phyloP scores from a whole-genome alignment of 2,329 filamentous ascomycete genomes.

The Arthrobotrys entomopaga region DNA sequence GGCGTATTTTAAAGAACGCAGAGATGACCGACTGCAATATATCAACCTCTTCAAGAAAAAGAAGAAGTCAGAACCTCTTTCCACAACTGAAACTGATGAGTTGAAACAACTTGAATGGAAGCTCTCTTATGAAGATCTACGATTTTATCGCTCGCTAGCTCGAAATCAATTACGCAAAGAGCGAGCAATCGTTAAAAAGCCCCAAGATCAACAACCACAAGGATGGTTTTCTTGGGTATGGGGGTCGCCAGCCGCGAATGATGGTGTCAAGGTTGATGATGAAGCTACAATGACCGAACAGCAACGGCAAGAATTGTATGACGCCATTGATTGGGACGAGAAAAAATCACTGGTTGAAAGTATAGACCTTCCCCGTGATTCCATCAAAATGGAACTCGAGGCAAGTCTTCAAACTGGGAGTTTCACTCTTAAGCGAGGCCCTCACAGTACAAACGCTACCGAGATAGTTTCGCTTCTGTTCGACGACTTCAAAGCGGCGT shows the following conservation, averaged over 20 bases:
- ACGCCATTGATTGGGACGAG: conserved; percentile 98
- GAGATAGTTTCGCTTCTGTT: conserved; percentile 93
- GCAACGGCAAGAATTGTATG: conserved; percentile 94
- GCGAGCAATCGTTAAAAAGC: conserved; percentile 85
- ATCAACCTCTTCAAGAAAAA: conserved; percentile 96
- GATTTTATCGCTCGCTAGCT: conserved; percentile 95
- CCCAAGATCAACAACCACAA: conserved; percentile 73
- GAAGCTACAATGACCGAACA: conserved; percentile 93
- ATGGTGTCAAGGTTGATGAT: conserved; percentile 70
- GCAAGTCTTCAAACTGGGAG: conserved; percentile 93
- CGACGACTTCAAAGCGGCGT: conserved; percentile 90
- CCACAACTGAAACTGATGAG: conserved; percentile 75
- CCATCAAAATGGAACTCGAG: conserved; percentile 90
- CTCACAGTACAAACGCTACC: conserved; percentile 74
- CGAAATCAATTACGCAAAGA: conserved; percentile 96
- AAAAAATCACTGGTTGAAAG: conserved; percentile 88
- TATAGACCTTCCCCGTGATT: conserved; percentile 88
- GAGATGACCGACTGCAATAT: conserved; percentile 87
- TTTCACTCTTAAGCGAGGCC: conserved; percentile 89
- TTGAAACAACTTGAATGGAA: conserved; percentile 84
- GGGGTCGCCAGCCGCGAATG: conserved; percentile 74
- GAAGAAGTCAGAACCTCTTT: conserved; percentile 74
- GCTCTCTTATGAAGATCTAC: conserved; percentile 89
- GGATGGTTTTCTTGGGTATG: conserved; percentile 94
- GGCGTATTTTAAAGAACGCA: conserved; percentile 91